Evolutionary conservation across 306 rosid genomes (phyloP).

Genomic region (Lathyrus tuberosus): DNA sequence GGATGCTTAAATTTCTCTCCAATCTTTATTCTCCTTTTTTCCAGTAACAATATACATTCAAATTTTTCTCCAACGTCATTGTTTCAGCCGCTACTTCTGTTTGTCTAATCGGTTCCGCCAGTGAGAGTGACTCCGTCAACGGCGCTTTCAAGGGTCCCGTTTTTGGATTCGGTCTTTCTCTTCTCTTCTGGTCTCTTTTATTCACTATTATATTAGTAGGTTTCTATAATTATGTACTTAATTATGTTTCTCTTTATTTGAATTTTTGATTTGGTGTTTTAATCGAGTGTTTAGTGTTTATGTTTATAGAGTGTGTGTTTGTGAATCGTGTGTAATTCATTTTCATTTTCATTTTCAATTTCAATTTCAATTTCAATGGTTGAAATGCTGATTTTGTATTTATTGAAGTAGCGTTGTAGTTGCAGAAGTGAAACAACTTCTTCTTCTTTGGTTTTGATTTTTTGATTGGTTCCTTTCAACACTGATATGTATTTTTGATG

Average conservation of each 20-base stretch:
- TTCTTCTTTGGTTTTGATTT: conserved; percentile 13
- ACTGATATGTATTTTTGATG: neutral
- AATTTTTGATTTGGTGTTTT: neutral
- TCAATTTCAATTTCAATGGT: neutral
- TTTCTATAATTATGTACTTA: neutral
- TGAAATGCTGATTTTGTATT: neutral
- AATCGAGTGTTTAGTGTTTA: neutral
- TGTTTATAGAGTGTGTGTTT: neutral
- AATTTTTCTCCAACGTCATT: conserved; percentile 52
- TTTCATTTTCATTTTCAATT: neutral
- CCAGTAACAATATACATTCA: too few relatives aligned
- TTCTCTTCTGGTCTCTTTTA: neutral
- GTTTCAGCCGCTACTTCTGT: conserved; percentile 63
- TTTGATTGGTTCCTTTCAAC: conserved; percentile 2
- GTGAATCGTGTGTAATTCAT: neutral
- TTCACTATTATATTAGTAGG: too few relatives aligned
- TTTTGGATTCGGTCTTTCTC: conserved; percentile 76
- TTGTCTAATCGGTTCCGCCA: conserved; percentile 74
- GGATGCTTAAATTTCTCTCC: too few relatives aligned
- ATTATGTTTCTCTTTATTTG: neutral
- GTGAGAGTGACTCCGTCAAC: conserved; percentile 60
- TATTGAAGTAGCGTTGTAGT: neutral
- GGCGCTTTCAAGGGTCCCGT: conserved; percentile 97
- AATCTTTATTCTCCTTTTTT: too few relatives aligned
- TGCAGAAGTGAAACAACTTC: neutral